Evolutionary conservation across 2,329 filamentous ascomycete species (phyloP).

Genomic region (Trichophyton mentagrophytes): DNA sequence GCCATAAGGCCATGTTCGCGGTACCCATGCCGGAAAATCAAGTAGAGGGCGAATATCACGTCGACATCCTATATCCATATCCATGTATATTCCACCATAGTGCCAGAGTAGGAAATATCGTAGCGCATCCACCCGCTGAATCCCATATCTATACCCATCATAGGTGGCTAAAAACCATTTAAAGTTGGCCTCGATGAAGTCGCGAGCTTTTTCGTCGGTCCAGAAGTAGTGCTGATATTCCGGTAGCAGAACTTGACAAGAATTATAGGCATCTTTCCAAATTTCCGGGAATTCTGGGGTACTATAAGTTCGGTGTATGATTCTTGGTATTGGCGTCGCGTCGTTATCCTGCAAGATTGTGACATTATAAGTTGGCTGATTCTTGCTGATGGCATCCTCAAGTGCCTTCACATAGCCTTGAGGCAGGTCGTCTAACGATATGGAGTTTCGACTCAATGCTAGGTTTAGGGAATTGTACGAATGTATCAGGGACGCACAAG

Average conservation of each 20-base stretch:
- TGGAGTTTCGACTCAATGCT: not conserved
- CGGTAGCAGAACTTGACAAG: not conserved
- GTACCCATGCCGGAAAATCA: not conserved
- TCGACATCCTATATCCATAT: constrained; percentile 14
- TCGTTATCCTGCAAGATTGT: not conserved
- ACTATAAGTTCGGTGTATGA: constrained; percentile 5
- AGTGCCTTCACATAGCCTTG: not conserved
- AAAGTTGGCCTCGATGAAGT: constrained; percentile 15
- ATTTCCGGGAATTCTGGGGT: not conserved
- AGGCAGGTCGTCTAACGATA: not conserved
- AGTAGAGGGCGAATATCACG: constrained; percentile 2
- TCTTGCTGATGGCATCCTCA: not conserved
- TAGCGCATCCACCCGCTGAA: constrained; percentile 17
- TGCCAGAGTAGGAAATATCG: constrained; percentile 18
- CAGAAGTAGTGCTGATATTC: constrained; percentile 13
- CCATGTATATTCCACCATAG: constrained; percentile 19
- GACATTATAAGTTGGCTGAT: not conserved
- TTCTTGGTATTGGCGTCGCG: not conserved
- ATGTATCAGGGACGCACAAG: not conserved
- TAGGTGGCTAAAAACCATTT: constrained; percentile 17
- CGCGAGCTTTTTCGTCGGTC: constrained; percentile 14
- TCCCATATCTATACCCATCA: constrained; percentile 15
- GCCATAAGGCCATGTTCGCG: constrained; percentile 8
- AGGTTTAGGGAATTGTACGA: not conserved
- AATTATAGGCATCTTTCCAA: constrained; percentile 1